Conservation (phyloP, 1,284 basidiomycete genomes). For the Ceratobasidium sp. region DNA sequence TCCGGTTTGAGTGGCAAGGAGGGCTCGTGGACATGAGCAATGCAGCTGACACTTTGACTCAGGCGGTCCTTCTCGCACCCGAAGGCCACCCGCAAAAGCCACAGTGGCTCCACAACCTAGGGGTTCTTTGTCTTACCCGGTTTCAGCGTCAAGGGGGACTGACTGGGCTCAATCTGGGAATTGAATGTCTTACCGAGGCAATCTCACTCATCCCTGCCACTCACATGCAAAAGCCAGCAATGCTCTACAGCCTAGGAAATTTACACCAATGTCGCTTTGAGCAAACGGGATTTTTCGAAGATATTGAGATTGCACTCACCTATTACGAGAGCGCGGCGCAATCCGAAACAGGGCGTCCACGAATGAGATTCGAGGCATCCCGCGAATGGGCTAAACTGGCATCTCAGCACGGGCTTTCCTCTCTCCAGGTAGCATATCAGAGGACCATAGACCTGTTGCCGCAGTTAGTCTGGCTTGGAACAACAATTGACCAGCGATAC, state of each 20-base stretch:
- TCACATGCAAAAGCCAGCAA: neutral
- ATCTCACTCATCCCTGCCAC: neutral
- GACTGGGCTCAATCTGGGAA: neutral
- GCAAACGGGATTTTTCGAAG: neutral
- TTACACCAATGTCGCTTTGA: neutral
- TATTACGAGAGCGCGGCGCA: neutral
- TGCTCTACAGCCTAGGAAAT: neutral
- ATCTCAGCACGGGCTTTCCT: neutral
- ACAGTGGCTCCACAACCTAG: neutral
- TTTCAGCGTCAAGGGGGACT: neutral
- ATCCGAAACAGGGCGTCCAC: neutral
- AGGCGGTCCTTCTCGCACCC: neutral
- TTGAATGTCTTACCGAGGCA: neutral
- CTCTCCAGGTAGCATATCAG: neutral
- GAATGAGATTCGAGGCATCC: neutral
- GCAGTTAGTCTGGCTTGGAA: neutral
- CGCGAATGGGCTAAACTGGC: neutral
- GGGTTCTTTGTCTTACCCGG: neutral
- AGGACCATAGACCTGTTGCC: neutral
- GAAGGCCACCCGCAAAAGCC: neutral
- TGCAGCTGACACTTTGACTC: neutral
- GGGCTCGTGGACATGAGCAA: neutral
- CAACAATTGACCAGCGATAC: neutral
- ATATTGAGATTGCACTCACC: neutral
- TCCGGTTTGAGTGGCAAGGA: neutral